Base-by-base conservation (phyloP, 768 basidiomycete genomes). In the Russula earlei region DNA sequence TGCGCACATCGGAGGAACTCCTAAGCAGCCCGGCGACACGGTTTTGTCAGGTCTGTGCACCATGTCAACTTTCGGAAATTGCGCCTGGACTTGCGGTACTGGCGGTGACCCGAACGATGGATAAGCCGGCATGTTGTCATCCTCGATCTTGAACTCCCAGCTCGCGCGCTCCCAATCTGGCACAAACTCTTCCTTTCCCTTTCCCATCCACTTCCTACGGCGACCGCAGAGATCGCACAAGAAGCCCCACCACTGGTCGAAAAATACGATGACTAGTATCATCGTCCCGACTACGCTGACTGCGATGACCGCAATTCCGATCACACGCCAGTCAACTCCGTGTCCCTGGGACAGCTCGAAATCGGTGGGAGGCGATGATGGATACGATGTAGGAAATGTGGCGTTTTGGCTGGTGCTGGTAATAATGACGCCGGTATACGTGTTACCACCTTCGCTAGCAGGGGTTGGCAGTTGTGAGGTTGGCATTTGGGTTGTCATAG, bases 241-340 rank as follows among this genome's bases (percentile, higher is more conserved):
- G 67, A 85, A 81, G 24, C 77, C 74, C 76, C 77, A 82, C 76
- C 84, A 82, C 34, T 80, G 76, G 69, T 89, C 85, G 68, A 85
- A 87, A 69, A 83, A 87, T 27, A 83, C 76, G 52, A 81, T 70
- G 8, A 75, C 70, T 47, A 86, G 72, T 60, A 84, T 75, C 48
- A 77, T 68, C 3, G 71, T 73, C 25, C 75, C 82, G 49, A 87
- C 70, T 36, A 79, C 72, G 46, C 75, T 81, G 62, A 88, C 73
- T n/a, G 76, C 73, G 57, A 85, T 78, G 53, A 85, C 75, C 12
- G 77, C 75, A 55, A 87, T 78, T 19, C 86, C 85, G 50, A 87
- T 75, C 43, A 84, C 75, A 68, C 84, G 83, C 85, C 85, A 87
- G 64, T 78, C 45, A n/a, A 22, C 19, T 29, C 25, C 24, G 15